Evolutionary conservation across 179 eudicot genomes (phyloP).

Genomic region (Patellifolia procumbens): DNA sequence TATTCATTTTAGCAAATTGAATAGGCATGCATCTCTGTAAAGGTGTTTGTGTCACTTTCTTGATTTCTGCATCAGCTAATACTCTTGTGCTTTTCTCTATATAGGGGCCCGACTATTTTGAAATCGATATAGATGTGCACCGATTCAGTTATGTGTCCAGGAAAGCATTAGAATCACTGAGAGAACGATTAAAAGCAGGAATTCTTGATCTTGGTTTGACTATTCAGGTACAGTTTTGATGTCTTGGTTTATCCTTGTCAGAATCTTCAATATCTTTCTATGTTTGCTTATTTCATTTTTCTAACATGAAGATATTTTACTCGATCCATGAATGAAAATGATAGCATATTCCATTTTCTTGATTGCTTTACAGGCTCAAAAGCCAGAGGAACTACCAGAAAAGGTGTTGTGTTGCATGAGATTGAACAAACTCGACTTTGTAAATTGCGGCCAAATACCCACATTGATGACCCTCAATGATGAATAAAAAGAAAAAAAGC

Average conservation of each 20-base stretch:
- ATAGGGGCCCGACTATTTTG: conserved; percentile 55
- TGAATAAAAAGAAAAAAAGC: conserved; percentile 13
- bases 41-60: too few relatives aligned
- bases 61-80: background rate
- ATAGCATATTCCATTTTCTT: background rate
- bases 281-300: background rate
- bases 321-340: background rate
- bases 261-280: conserved; percentile 1
- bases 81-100: background rate
- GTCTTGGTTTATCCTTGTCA: background rate
- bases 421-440: conserved; percentile 49
- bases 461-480: conserved; percentile 33
- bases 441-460: conserved; percentile 48
- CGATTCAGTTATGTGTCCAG: conserved; percentile 54
- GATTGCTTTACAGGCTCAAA: conserved; percentile 42
- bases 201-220: conserved; percentile 53
- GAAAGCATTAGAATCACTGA: conserved; percentile 46
- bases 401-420: conserved; percentile 50
- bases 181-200: conserved; percentile 46
- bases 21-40: too few relatives aligned
- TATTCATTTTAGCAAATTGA: background rate
- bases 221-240: conserved; percentile 38
- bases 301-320: background rate
- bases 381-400: conserved; percentile 51
- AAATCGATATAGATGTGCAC: conserved; percentile 55